Base-by-base conservation (phyloP, 2,329 filamentous ascomycete genomes). In the Ophiobolus disseminans region DNA sequence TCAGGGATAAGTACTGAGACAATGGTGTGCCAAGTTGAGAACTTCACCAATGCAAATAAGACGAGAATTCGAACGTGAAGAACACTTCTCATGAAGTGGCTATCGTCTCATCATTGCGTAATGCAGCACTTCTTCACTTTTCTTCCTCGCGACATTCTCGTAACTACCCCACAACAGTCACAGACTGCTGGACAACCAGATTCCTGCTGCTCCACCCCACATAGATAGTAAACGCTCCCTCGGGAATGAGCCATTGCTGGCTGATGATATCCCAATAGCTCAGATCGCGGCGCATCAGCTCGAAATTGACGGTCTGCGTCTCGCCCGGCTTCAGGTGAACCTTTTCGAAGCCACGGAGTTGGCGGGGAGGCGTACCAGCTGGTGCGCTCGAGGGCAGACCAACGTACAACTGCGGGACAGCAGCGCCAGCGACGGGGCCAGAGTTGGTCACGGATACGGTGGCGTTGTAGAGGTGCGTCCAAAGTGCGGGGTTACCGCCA, bases 191-290 rank as follows among this genome's bases (percentile, higher is more conserved):
- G 13, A 55, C 61, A 43, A 55, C 57, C 19, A 69, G 40, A 44
- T 69, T 63, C 22, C 65, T 52, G 45, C 57, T 62, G 49, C 64
- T 68, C n/a, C 60, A 54, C 11, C 65, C 65, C 14, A 63, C 60
- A 47, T 55, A 60, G 30, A 66, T 23, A 7, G 52, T 61, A 42
- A 69, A 66, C 63, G 48, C 68, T 72, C 71, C 80, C 66, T n/a
- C 77, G 72, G 50, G 71, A 55, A 65, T 70, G 21, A 91, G 82
- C 91, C 92, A 97, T 76, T 96, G 86, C 79, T 96, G 91, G 16
- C 75, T 70, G 0, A 69, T 78, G 1, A 83, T 76, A 58, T 96
- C 89, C 92, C 92, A 97, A 76, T 90, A 94, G 71, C 88, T 91
- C 51, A 97, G 60, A 67, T 97, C 92, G 46, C 90, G 84, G 26